Percentiles rank a stretch among this genome's conserved stretches.
These are phyloP conservation scores for Tetrapyrgos nigripes DNA, from an alignment of 1,284 basidiomycete genomes.

Conservation along the genomic window DNA sequence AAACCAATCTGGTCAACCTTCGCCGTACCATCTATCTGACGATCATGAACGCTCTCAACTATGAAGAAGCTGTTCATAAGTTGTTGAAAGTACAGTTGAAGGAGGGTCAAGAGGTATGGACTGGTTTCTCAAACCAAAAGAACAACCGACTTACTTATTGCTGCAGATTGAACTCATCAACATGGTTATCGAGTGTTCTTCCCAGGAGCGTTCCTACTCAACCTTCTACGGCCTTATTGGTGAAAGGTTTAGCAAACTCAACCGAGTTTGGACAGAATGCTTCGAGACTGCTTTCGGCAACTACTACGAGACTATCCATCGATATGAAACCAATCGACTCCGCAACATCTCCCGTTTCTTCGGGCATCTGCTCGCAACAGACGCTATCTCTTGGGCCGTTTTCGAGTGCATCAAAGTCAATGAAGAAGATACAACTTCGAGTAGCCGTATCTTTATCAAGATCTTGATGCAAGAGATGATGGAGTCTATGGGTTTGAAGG, in stretches of 20 bases:
- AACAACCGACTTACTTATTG: conserved; percentile 9
- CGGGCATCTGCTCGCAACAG: conserved; percentile 86
- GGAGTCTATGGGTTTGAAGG: conserved; percentile 91
- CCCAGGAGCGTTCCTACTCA: conserved; percentile 97
- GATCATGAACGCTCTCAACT: conserved; percentile 98
- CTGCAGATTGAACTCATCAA: conserved; percentile 91
- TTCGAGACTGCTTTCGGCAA: conserved; percentile 89
- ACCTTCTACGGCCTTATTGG: conserved; percentile 96
- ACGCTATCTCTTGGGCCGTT: conserved; percentile 90
- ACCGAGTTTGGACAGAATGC: conserved; percentile 90
- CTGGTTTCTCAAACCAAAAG: not conserved
- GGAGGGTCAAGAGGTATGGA: conserved; percentile 88
- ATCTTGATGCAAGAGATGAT: conserved; percentile 95
- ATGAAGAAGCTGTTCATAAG: conserved; percentile 99
- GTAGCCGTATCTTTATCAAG: conserved; percentile 97
- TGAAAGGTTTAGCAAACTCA: conserved; percentile 96
- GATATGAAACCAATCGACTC: conserved; percentile 97
- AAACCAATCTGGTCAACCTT: conserved; percentile 95
- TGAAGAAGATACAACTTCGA: conserved; percentile 97
- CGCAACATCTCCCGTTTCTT: conserved; percentile 98
- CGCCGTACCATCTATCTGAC: conserved; percentile 95
- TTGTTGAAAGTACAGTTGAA: conserved; percentile 91
- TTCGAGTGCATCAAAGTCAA: conserved; percentile 91
- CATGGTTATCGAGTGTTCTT: conserved; percentile 99
- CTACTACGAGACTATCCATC: conserved; percentile 97